A percentile compares a stretch with the other conserved stretches of the same genome.
phyloP scores from a whole-genome alignment of 768 basidiomycete genomes.

The Inosperma sp. region DNA sequence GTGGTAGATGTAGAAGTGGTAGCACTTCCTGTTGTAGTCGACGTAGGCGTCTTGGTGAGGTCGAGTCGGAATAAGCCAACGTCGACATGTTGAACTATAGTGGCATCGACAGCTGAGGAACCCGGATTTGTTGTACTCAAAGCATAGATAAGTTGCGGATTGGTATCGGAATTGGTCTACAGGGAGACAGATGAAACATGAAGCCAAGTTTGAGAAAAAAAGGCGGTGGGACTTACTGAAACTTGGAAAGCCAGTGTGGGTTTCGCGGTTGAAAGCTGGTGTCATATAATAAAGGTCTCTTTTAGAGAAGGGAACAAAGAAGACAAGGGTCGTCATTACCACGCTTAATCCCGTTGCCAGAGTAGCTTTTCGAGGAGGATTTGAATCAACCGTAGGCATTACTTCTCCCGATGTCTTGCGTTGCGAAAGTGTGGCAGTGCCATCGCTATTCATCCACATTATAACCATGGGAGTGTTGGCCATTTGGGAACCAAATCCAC shows the following conservation, averaged over 20 bases:
- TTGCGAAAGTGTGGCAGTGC: constrained; percentile 62
- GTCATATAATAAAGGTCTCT: constrained; percentile 9
- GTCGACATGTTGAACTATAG: constrained; percentile 44
- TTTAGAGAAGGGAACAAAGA: neutral
- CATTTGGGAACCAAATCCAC: constrained; percentile 59
- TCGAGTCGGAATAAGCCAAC: constrained; percentile 41
- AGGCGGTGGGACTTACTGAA: constrained; percentile 33
- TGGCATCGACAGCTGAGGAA: constrained; percentile 42
- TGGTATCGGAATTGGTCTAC: constrained; percentile 40
- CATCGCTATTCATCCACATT: constrained; percentile 64
- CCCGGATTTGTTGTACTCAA: constrained; percentile 47
- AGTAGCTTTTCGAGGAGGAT: constrained; percentile 50
- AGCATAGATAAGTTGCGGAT: constrained; percentile 54
- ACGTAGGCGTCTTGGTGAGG: constrained; percentile 36
- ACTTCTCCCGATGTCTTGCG: constrained; percentile 46
- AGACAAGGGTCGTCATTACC: constrained; percentile 27
- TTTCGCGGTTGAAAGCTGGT: constrained; percentile 37
- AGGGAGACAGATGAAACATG: constrained; percentile 1
- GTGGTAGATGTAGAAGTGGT: neutral
- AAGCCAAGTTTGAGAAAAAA: neutral
- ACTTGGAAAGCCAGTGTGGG: constrained; percentile 50
- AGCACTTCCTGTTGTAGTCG: constrained; percentile 16
- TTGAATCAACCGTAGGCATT: constrained; percentile 53
- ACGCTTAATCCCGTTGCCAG: constrained; percentile 33
- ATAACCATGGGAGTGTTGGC: constrained; percentile 62